Evolutionary conservation across 2,329 filamentous ascomycete species (phyloP).

Genomic region (Aspergillus sp.): DNA sequence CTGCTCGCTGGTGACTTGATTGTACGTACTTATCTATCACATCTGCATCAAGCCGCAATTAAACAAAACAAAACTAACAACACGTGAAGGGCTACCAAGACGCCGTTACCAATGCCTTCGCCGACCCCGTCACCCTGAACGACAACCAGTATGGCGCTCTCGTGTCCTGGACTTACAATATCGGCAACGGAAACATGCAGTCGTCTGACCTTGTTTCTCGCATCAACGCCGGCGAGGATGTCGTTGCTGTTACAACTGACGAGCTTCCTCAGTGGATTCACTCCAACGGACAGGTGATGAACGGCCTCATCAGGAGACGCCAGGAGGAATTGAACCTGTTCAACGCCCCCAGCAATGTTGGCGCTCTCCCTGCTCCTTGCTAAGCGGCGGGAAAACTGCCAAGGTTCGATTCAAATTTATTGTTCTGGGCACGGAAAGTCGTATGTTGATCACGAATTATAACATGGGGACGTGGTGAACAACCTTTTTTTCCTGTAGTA

Average conservation of each 20-base stretch:
- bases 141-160: constrained; percentile 56
- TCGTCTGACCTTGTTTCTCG: constrained; percentile 44
- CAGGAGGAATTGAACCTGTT: constrained; percentile 48
- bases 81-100: constrained; percentile 31
- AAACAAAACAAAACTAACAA: constrained; percentile 26
- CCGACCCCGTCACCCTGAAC: constrained; percentile 42
- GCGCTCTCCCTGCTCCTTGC: constrained; percentile 10
- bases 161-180: constrained; percentile 54
- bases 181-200: constrained; percentile 46
- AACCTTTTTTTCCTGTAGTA: background rate
- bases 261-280: background rate
- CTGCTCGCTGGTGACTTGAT: constrained; percentile 44
- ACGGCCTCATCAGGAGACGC: background rate
- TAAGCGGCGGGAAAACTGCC: background rate
- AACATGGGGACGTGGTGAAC: background rate
- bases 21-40: constrained; percentile 17
- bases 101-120: constrained; percentile 42
- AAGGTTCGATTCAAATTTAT: background rate
- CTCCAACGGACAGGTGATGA: background rate
- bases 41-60: background rate
- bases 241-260: constrained; percentile 44
- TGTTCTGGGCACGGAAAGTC: background rate
- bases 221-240: constrained; percentile 47
- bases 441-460: background rate
- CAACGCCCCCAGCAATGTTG: constrained; percentile 16